Base-by-base conservation (phyloP, 2,329 filamentous ascomycete genomes). In the Exserohilum turcica region DNA sequence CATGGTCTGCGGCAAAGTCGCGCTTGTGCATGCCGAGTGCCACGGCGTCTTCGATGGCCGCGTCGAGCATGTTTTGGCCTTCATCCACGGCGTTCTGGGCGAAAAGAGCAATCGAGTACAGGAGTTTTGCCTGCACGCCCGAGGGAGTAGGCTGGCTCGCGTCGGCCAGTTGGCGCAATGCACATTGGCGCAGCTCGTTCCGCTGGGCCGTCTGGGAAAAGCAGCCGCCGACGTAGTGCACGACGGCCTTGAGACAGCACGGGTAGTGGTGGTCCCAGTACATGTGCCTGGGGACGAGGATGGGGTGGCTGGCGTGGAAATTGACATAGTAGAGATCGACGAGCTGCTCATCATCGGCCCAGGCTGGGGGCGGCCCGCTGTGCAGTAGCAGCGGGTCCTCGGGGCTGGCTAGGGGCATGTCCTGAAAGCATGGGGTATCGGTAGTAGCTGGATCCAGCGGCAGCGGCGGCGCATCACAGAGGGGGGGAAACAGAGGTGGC, bases 31-130 rank as follows among this genome's bases (percentile, higher is more conserved):
- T 83, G 0, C 88, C 87, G 15, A 95, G 81, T 49, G 89, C 83
- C 12, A 93, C 75, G 2, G 91, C 89, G 36, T 90, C 74, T n/a
- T 85, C 80, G 65, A 91, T 86, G 1, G 85, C 87, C 29, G 85
- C 80, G 8, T 79, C 77, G 12, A 95, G 80, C 18, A 90, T 80
- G 39, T 84, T 78, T 15, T 85, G 79, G 0, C 89, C 88, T 63
- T 84, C 84, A 13, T 84, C 80, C 43, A 87, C 84, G 54, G 90
- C 81, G 64, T 86, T 87, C 56, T 82, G 85, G 3, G 89, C 89
- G 70, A 94, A 89, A 8, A 94, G 79, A 0, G 85, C 85, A 54
- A 95, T 85, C 12, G 90, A 82, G 45, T 91, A 81, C 3, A 95
- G 78, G 38, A 95, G 75, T 68, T 91, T 80, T 2, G 89, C 85